Evolutionary conservation across 768 basidiomycete genomes (phyloP).

Genomic region (Agaricus subrufescens): DNA sequence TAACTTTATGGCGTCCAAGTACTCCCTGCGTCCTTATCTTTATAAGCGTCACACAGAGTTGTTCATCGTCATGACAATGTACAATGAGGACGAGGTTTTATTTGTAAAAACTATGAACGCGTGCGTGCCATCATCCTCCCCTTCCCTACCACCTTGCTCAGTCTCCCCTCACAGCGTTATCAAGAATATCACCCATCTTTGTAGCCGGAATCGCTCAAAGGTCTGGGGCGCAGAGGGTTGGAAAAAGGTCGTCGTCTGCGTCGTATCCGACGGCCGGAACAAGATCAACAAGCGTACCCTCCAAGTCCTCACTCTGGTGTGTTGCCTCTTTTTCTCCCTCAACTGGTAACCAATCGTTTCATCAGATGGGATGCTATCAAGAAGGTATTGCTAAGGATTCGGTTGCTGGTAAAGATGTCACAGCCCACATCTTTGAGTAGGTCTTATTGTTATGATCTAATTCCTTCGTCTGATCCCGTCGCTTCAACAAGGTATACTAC

Average conservation of each 20-base stretch:
- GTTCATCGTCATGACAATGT: slow-evolving; percentile 97
- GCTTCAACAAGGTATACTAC: slow-evolving; percentile 58
- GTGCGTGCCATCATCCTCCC: slow-evolving; percentile 33
- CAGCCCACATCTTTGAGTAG: slow-evolving; percentile 90
- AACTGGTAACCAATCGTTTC: background rate
- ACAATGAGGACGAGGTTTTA: slow-evolving; percentile 84
- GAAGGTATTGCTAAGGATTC: slow-evolving; percentile 89
- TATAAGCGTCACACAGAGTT: slow-evolving; percentile 82
- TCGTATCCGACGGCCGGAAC: slow-evolving; percentile 81
- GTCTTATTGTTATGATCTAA: slow-evolving; percentile 18
- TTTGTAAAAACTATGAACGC: slow-evolving; percentile 83
- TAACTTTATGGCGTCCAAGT: slow-evolving; percentile 74
- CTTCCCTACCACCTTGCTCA: slow-evolving; percentile 1
- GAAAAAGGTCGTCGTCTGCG: slow-evolving; percentile 87
- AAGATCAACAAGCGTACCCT: slow-evolving; percentile 90
- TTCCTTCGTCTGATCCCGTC: background rate
- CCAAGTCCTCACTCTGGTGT: slow-evolving; percentile 78
- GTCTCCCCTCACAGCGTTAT: slow-evolving; percentile 51
- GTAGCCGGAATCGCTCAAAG: slow-evolving; percentile 63
- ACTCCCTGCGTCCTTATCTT: slow-evolving; percentile 76
- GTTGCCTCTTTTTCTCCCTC: slow-evolving; percentile 14
- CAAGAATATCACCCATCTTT: slow-evolving; percentile 82
- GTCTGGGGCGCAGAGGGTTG: slow-evolving; percentile 87
- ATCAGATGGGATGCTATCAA: slow-evolving; percentile 81
- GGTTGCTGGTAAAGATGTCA: slow-evolving; percentile 85